Base-by-base conservation (phyloP, 352 stramenopile species). In the Phytophthora sojae region DNA sequence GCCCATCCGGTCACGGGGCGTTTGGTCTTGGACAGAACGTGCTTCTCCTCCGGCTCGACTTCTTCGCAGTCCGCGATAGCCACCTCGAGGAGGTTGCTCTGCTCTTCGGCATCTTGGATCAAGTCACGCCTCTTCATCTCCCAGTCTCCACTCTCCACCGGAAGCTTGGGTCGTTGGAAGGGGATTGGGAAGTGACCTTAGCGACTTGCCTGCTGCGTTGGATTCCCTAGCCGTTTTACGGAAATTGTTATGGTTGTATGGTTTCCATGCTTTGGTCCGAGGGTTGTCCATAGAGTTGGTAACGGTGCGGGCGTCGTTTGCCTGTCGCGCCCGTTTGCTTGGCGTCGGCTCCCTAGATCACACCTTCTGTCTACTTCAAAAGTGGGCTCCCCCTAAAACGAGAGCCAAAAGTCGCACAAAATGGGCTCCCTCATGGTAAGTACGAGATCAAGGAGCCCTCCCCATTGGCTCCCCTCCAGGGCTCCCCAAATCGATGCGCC, bases 41-140 rank as follows among this genome's bases (percentile, higher is more conserved):
- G 45, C n/a, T 52, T 26, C 45, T 52, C 45, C 45, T 52, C 45
- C n/a, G 45, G 45, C 12, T 52, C 45, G 45, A 52, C 45, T 52
- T 52, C 45, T 29, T 52, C 45, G 19, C 45, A 23, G 12, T 52
- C 19, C 8, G 45, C 45, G 45, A 52, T 52, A n/a, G 45, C 25
- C 6, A 52, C 4, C 45, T 52, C 21, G 5, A 52, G n/a, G n/a
- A 29, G 45, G 9, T 52, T 19, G 45, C n/a, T 29, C n/a, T 26
- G 21, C 45, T 26, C 45, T 0, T 26, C 45, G 14, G 9, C 45
- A 15, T 52, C 45, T 52, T 52, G 45, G 26, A 14, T 25, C 45
- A 26, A 52, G 45, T 52, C 45, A 6, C 21, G 45, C 7, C 45
- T 19, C 21, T 26, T 52, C 39, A 26, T 26, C 19, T 52, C 25